Percentiles rank a stretch among this genome's conserved stretches.
phyloP scores from a whole-genome alignment of 306 rosid species.

The Phaseolus lunatus region DNA sequence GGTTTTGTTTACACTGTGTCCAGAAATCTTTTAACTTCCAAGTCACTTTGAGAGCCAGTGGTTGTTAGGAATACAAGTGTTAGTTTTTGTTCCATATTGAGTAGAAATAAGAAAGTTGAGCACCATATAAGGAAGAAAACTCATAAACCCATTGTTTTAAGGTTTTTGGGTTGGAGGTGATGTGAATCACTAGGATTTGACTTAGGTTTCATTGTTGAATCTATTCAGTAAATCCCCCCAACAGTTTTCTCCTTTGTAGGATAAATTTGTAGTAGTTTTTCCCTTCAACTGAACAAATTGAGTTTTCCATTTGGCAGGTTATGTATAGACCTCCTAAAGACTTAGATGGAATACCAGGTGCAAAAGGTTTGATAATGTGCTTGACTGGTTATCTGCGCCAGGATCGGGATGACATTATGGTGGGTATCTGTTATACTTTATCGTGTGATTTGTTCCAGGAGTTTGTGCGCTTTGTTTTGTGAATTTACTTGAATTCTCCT shows the following conservation, averaged over 20 bases:
- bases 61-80: no score
- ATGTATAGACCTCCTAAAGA: conserved; percentile 80
- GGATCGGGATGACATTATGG: conserved; percentile 96
- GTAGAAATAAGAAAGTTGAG: no score
- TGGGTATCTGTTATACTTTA: conserved; percentile 40
- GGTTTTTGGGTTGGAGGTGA: no score
- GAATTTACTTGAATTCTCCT: background rate
- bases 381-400: conserved; percentile 93
- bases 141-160: no score
- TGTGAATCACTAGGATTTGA: no score
- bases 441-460: conserved; percentile 10
- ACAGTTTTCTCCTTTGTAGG: conserved; percentile 21
- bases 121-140: no score
- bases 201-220: no score
- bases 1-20: conserved; percentile 1
- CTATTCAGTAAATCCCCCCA: no score
- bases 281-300: conserved; percentile 9
- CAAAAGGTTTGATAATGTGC: conserved; percentile 68
- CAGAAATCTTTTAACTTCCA: conserved; percentile 29
- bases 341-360: conserved; percentile 81
- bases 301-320: conserved; percentile 61
- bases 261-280: background rate
- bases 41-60: conserved; percentile 18
- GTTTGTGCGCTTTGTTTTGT: background rate
- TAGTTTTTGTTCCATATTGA: no score